Conservation (phyloP, 805 yeast genomes). For the Wickerhamomyces xylosicus region DNA sequence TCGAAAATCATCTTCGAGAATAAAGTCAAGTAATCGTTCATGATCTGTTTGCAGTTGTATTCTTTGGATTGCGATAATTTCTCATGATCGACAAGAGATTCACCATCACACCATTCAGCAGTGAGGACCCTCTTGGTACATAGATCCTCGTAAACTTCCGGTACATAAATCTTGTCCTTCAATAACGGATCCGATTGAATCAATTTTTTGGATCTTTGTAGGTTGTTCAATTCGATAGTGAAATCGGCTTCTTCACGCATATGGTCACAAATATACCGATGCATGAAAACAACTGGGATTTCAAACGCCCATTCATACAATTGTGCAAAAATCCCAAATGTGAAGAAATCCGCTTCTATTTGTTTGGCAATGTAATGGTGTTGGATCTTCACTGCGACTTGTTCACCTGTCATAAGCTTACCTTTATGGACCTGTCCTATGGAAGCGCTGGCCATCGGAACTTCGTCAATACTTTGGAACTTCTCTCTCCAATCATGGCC, state of each 20-base stretch:
- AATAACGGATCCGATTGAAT: slow-evolving; percentile 35
- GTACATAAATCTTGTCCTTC: slow-evolving; percentile 39
- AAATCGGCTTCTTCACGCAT: slow-evolving; percentile 56
- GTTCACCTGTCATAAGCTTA: slow-evolving; percentile 31
- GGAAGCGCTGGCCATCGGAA: slow-evolving; percentile 67
- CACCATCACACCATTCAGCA: slow-evolving; percentile 74
- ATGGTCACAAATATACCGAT: slow-evolving; percentile 47
- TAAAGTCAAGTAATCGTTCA: slow-evolving; percentile 37
- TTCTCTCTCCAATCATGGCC: slow-evolving; percentile 31
- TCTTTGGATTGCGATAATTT: slow-evolving; percentile 24
- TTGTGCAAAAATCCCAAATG: slow-evolving; percentile 41
- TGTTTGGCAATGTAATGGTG: slow-evolving; percentile 55
- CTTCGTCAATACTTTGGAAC: slow-evolving; percentile 38
- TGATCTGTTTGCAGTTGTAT: slow-evolving; percentile 27
- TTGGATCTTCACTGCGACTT: slow-evolving; percentile 59
- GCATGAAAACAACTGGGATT: slow-evolving; percentile 48
- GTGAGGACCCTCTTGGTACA: slow-evolving; percentile 43
- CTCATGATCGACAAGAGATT: slow-evolving; percentile 37
- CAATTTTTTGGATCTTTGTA: slow-evolving; percentile 26
- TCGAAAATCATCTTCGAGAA: slow-evolving; percentile 48
- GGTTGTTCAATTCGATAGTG: slow-evolving; percentile 42
- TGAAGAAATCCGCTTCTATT: slow-evolving; percentile 47
- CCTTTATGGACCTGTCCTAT: slow-evolving; percentile 65
- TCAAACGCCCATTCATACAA: slow-evolving; percentile 50
- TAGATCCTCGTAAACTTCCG: slow-evolving; percentile 34